A percentile compares a stretch with the other conserved stretches of the same genome.
Evolutionary conservation across 345 rosid species (phyloP).

Genomic region (Hirschfeldia incana): DNA sequence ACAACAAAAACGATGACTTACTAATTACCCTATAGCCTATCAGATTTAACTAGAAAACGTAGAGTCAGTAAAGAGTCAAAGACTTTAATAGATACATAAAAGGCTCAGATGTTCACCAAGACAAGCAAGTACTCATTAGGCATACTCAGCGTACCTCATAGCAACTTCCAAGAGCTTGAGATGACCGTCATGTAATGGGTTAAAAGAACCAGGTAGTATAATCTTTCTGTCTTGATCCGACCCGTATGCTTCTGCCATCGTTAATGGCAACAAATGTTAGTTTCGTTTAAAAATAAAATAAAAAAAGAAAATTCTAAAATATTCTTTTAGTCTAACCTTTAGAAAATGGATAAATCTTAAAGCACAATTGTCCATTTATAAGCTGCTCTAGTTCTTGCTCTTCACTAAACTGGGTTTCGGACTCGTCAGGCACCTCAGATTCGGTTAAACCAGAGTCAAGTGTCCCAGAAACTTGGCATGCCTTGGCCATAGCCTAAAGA

Average conservation of each 20-base stretch:
- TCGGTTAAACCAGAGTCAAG: slow-evolving; percentile 56
- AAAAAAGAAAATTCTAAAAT: neutral
- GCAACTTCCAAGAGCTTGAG: slow-evolving; percentile 91
- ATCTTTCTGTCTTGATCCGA: slow-evolving; percentile 63
- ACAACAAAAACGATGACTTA: neutral
- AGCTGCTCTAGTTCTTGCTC: slow-evolving; percentile 81
- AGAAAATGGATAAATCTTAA: slow-evolving; percentile 72
- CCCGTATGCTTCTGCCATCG: slow-evolving; percentile 44
- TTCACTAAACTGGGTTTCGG: slow-evolving; percentile 57
- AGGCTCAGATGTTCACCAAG: neutral
- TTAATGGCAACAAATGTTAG: slow-evolving; percentile 22
- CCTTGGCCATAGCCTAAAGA: slow-evolving; percentile 77
- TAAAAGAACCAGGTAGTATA: slow-evolving; percentile 88
- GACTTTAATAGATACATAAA: slow-evolving; percentile 11
- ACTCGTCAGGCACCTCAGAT: slow-evolving; percentile 57
- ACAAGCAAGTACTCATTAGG: slow-evolving; percentile 8
- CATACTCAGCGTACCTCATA: slow-evolving; percentile 55
- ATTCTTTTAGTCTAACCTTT: slow-evolving; percentile 48
- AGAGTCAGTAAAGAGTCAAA: neutral
- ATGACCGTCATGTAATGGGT: slow-evolving; percentile 93
- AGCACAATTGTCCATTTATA: slow-evolving; percentile 64
- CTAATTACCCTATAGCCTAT: neutral
- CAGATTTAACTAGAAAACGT: slow-evolving; percentile 15
- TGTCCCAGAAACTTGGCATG: slow-evolving; percentile 62
- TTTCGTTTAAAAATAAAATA: neutral